phyloP scores from a whole-genome alignment of 345 rosid species.

The Lagerstroemia speciosa region DNA sequence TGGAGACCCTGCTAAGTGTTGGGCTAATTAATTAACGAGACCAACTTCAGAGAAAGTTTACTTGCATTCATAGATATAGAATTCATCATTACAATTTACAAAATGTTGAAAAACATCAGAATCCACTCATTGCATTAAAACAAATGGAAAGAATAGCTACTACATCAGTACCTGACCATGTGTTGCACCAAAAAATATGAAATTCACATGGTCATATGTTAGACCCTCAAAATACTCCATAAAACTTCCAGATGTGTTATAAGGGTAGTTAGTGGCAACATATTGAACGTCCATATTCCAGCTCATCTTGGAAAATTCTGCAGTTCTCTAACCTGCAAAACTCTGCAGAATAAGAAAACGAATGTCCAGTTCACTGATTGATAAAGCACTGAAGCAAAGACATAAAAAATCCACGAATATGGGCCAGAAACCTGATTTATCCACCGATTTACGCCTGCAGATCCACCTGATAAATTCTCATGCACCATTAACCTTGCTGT shows the following conservation, averaged over 20 bases:
- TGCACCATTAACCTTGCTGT: neutral
- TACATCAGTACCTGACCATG: conserved; percentile 54
- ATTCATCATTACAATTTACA: neutral
- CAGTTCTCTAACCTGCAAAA: conserved; percentile 2
- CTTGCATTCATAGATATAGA: neutral
- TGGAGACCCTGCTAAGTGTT: neutral
- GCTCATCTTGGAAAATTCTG: conserved; percentile 34
- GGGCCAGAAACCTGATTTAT: neutral
- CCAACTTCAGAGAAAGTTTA: neutral
- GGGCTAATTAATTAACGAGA: neutral
- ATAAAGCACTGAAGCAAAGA: neutral
- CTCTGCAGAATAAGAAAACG: neutral
- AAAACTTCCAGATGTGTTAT: conserved; percentile 67
- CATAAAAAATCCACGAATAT: neutral
- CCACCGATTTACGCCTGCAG: neutral
- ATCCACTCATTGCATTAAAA: neutral
- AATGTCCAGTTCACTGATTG: neutral
- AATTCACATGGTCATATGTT: conserved; percentile 71
- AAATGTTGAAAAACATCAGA: neutral
- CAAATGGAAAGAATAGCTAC: neutral
- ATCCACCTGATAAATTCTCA: neutral
- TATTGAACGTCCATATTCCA: conserved; percentile 62
- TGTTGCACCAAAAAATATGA: conserved; percentile 61
- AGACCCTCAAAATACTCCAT: conserved; percentile 80
- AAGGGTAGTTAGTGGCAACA: conserved; percentile 45